These are phyloP conservation scores for Amanita rubescens DNA, from an alignment of 768 basidiomycete species.

Conservation along the genomic window DNA sequence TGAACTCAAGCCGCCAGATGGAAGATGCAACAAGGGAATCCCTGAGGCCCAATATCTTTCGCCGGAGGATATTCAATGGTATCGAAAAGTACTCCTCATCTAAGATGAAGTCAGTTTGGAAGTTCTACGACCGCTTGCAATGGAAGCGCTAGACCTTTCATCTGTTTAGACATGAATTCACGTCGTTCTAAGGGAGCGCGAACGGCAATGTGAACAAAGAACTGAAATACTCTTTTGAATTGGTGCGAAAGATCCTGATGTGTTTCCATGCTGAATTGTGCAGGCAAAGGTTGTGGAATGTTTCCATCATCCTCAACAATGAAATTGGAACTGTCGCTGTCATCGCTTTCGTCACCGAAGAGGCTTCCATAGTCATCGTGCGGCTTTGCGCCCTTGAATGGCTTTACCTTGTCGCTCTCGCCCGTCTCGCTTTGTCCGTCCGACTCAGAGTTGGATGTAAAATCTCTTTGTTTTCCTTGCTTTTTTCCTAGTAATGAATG, in stretches of 20 bases:
- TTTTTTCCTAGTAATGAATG: slow-evolving; percentile 14
- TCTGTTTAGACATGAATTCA: slow-evolving; percentile 44
- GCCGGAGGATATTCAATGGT: slow-evolving; percentile 57
- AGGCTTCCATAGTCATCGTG: slow-evolving; percentile 28
- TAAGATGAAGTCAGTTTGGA: slow-evolving; percentile 11
- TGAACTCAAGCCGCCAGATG: slow-evolving; percentile 72
- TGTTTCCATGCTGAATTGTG: slow-evolving; percentile 73
- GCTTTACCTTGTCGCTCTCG: slow-evolving; percentile 19
- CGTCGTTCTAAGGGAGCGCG: slow-evolving; percentile 42
- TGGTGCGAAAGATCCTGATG: slow-evolving; percentile 72
- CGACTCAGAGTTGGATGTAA: slow-evolving; percentile 32
- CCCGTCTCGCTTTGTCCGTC: slow-evolving; percentile 17
- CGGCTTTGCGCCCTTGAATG: slow-evolving; percentile 42
- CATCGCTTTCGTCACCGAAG: slow-evolving; percentile 31
- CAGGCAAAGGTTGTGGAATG: slow-evolving; percentile 46
- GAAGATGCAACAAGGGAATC: slow-evolving; percentile 82
- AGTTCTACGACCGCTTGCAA: neutral
- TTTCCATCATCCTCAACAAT: slow-evolving; percentile 64
- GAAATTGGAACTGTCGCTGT: slow-evolving; percentile 32
- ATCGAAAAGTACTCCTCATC: slow-evolving; percentile 69
- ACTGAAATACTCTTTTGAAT: slow-evolving; percentile 84
- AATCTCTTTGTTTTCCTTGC: slow-evolving; percentile 9
- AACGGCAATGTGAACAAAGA: slow-evolving; percentile 78
- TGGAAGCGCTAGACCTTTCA: slow-evolving; percentile 36
- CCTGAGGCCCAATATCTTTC: slow-evolving; percentile 60